Percentiles rank a stretch among this genome's conserved stretches.
phyloP scores from a whole-genome alignment of 192 early-diverging fungal species.

The Linderina pennispora region DNA sequence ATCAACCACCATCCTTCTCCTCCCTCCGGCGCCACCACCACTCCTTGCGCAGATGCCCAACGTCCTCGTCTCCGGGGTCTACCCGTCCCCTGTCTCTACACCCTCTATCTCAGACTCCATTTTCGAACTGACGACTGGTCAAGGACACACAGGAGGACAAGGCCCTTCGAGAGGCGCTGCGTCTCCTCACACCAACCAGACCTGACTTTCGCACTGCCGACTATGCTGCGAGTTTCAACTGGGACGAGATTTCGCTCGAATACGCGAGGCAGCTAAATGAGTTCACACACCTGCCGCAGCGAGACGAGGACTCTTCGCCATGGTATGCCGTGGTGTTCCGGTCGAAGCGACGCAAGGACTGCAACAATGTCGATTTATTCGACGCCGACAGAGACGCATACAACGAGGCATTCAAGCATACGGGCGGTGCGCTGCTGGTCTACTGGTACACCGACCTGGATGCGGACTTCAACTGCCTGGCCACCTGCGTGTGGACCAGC shows the following conservation, averaged over 20 bases:
- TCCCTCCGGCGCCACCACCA: too few relatives aligned
- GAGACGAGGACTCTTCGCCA: not conserved
- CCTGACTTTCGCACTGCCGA: conserved; percentile 25
- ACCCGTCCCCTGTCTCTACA: too few relatives aligned
- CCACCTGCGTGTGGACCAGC: conserved; percentile 35
- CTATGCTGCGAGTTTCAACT: conserved; percentile 33
- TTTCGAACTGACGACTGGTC: too few relatives aligned
- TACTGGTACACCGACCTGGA: conserved; percentile 42
- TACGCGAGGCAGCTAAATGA: conserved; percentile 1
- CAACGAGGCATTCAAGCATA: conserved; percentile 23
- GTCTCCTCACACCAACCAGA: conserved; percentile 6
- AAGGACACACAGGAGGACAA: conserved; percentile 41
- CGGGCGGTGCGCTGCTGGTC: conserved; percentile 26
- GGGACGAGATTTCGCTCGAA: conserved; percentile 16
- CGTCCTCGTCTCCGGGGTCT: conserved; percentile 3
- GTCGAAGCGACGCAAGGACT: conserved; percentile 27
- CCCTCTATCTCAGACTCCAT: too few relatives aligned
- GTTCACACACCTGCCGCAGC: not conserved
- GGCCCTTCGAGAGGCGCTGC: conserved; percentile 26
- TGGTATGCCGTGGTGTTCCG: conserved; percentile 45
- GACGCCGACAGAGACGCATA: conserved; percentile 32
- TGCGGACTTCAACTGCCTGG: conserved; percentile 31
- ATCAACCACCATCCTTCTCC: too few relatives aligned
- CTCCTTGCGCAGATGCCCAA: too few relatives aligned
- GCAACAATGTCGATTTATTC: conserved; percentile 32